Evolutionary conservation across 805 yeast genomes (phyloP), one percentile per base, ranked within the genome.

Genomic region (Starmerella apicola): DNA sequence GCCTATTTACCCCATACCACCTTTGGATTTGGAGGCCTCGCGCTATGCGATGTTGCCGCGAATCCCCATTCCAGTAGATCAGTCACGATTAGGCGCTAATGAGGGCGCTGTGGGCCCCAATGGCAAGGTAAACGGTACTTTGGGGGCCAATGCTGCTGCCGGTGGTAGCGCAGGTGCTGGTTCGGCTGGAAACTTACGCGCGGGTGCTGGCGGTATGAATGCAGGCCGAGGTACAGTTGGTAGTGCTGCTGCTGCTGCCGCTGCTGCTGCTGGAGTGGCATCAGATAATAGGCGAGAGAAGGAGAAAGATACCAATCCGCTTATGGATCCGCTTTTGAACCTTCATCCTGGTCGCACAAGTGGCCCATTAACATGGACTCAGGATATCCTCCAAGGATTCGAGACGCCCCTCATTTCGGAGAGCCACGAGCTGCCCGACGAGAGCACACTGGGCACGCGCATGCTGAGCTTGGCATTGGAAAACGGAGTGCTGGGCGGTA

Each of bases 381-480:
- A 86, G 58, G 97, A 91, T 55, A 82, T 91, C 15, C 70, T 79
- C 39, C 85, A 79, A 53, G 93, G 91, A 3, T 71, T 83, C 40
- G 84, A 81, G 50, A 73, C 91, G 1, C 88, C 91, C 4, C 65
- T 86, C 26, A 71, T 88, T 2, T 65, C 81, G 1, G 94, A 88
- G 49, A 66, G 73, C 27, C 82, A 68, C 55, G 86, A 86, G 46
- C 58, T 91, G 4, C 96, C 96, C 0, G 97, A 88, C 49, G 66
- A 68, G 30, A 85, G 77, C 34, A 70, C 69, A 28, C 59, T 91
- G 33, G 71, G 74, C 38, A 63, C 76, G 10, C 68, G 85, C 38
- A 76, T 91, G 68, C 61, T 77, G 17, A 91, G 94, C 53, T 76
- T 81, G 8, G 79, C 91, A 48, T 69, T 95, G 51, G 97, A 91